Conservation (phyloP, 2,329 filamentous ascomycete species). For the Colletotrichum sp. region DNA sequence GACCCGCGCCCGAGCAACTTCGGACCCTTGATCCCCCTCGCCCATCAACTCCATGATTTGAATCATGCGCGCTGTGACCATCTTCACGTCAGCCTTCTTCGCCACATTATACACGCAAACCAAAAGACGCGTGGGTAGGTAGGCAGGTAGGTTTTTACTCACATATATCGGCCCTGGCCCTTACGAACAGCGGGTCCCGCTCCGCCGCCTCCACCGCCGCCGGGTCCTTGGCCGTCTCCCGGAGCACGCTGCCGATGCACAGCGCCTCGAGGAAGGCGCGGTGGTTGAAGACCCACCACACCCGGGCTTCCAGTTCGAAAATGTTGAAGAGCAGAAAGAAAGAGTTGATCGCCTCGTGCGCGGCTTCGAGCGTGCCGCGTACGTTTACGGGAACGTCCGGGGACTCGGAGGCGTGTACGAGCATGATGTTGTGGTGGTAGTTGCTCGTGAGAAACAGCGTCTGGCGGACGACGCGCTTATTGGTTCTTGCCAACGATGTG, state of each 20-base stretch:
- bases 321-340: conserved; percentile 77
- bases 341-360: conserved; percentile 74
- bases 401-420: conserved; percentile 76
- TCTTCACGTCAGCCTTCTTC: not conserved
- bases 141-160: conserved; percentile 33
- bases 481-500: conserved; percentile 58
- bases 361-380: conserved; percentile 74
- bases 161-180: conserved; percentile 67
- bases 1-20: conserved; percentile 64
- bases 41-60: conserved; percentile 67
- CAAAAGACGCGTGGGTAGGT: not conserved
- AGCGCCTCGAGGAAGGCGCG: conserved; percentile 78
- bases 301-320: conserved; percentile 73
- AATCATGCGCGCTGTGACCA: conserved; percentile 60
- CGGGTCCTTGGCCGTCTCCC: conserved; percentile 53
- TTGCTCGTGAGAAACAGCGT: conserved; percentile 82
- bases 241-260: conserved; percentile 68
- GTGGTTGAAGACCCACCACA: conserved; percentile 88
- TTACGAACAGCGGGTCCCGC: conserved; percentile 64
- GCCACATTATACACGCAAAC: not conserved
- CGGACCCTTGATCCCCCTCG: conserved; percentile 59
- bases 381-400: conserved; percentile 69
- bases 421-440: conserved; percentile 83
- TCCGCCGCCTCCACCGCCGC: conserved; percentile 49
- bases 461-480: conserved; percentile 73